A percentile compares a stretch with the other conserved stretches of the same genome.
Conservation (phyloP, 257 asterid genomes). For the Jaltomata sinuosa region DNA sequence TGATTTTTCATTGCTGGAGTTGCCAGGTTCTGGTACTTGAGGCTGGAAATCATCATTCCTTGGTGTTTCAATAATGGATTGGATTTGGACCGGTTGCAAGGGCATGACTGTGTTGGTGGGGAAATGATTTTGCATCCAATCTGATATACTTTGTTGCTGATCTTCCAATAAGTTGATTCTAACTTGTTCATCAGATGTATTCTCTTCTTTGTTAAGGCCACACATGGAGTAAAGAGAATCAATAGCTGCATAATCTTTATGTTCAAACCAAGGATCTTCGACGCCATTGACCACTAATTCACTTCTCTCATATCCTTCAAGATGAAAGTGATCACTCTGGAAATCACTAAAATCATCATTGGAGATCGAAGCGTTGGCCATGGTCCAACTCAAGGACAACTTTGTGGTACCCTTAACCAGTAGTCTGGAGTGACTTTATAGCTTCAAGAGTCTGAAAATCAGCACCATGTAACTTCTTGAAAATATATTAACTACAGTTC, state of each 20-base stretch:
- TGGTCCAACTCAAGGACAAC: background rate
- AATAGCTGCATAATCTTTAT: background rate
- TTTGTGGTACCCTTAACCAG: background rate
- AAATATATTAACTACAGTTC: background rate
- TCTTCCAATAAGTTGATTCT: background rate
- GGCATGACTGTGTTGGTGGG: background rate
- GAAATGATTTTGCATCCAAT: background rate
- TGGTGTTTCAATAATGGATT: background rate
- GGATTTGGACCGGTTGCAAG: background rate
- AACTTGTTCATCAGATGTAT: background rate
- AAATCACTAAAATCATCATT: background rate
- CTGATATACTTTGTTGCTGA: background rate
- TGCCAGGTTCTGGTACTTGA: conserved; percentile 5
- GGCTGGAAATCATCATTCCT: background rate
- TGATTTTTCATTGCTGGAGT: conserved; percentile 8
- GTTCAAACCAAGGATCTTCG: background rate
- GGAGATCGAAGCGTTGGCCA: background rate
- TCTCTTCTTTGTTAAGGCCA: background rate
- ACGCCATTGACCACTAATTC: background rate
- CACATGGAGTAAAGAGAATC: background rate
- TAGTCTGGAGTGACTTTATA: background rate
- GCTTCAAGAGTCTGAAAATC: background rate
- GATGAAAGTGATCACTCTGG: background rate
- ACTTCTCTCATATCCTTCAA: background rate
- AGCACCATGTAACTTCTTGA: background rate